phyloP scores from a whole-genome alignment of 331 rosid genomes.

The Stylosanthes scabra region DNA sequence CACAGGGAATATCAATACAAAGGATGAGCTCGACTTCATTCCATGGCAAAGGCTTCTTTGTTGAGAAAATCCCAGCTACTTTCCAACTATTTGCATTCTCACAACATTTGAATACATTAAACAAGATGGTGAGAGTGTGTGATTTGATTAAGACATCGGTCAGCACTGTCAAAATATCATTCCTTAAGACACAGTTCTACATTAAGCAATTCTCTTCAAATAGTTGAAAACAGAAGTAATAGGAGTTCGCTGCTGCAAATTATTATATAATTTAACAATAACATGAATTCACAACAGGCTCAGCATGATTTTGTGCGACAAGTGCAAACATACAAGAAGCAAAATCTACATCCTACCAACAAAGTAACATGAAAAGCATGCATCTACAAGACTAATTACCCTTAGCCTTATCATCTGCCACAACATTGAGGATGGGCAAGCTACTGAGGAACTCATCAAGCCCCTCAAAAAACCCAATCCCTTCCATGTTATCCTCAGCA shows the following conservation, averaged over 20 bases:
- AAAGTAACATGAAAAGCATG: constrained; percentile 5
- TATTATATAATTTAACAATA: constrained; percentile 42
- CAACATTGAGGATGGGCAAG: constrained; percentile 90
- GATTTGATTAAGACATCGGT: constrained; percentile 11
- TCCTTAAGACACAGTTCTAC: constrained; percentile 23
- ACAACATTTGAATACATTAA: neutral
- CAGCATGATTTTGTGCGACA: no score
- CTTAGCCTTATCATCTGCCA: constrained; percentile 84
- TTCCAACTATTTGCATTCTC: constrained; percentile 3
- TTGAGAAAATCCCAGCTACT: neutral
- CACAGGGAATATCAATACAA: constrained; percentile 13
- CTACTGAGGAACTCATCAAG: constrained; percentile 93
- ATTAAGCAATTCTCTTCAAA: constrained; percentile 30
- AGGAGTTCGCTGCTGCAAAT: constrained; percentile 46
- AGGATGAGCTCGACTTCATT: constrained; percentile 11
- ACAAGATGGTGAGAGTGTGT: neutral
- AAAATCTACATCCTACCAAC: constrained; percentile 37
- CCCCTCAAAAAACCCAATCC: constrained; percentile 88
- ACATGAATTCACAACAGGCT: no score
- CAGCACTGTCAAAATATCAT: constrained; percentile 11
- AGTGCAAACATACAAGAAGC: constrained; percentile 39
- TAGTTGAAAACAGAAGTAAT: constrained; percentile 38
- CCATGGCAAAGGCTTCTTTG: neutral
- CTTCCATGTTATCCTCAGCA: constrained; percentile 86
- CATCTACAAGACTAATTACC: constrained; percentile 59